Percentiles rank a stretch among this genome's conserved stretches.
These are phyloP conservation scores for Paraphaeosphaeria minitans DNA, from an alignment of 2,329 filamentous ascomycete species.

Conservation along the genomic window DNA sequence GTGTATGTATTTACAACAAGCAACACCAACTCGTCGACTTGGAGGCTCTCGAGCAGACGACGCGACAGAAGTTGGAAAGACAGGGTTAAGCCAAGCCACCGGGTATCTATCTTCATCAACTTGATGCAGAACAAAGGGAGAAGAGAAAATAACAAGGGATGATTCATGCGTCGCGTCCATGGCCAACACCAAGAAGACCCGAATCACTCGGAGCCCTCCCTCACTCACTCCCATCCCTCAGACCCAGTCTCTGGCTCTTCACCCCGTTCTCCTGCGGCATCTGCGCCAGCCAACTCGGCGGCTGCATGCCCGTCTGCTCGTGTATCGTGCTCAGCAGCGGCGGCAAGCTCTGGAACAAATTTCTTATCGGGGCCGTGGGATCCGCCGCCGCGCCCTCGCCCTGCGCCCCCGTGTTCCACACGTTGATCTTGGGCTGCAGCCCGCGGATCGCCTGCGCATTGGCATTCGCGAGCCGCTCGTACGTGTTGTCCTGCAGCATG, in stretches of 20 bases:
- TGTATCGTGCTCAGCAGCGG: constrained; percentile 84
- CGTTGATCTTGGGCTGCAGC: constrained; percentile 84
- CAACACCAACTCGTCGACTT: background rate
- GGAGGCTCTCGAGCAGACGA: background rate
- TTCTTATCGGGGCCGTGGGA: constrained; percentile 69
- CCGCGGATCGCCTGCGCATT: constrained; percentile 78
- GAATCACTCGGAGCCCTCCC: constrained; percentile 15
- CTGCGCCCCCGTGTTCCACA: constrained; percentile 78
- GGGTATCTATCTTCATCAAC: background rate
- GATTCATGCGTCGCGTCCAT: background rate
- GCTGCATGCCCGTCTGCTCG: constrained; percentile 82
- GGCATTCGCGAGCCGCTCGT: constrained; percentile 75
- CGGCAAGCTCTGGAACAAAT: constrained; percentile 83
- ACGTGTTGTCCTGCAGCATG: constrained; percentile 85
- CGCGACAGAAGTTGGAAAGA: background rate
- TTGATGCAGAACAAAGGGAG: background rate
- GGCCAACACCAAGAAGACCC: background rate
- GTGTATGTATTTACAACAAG: background rate
- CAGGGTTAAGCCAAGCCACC: background rate
- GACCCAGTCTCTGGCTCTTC: constrained; percentile 25
- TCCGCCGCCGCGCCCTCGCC: constrained; percentile 56
- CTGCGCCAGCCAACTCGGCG: constrained; percentile 73
- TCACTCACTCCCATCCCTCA: constrained; percentile 40
- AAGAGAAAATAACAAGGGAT: background rate
- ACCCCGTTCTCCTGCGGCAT: constrained; percentile 49